Percentiles rank a stretch among this genome's conserved stretches.
These are phyloP conservation scores for Musa acuminata DNA, from an alignment of 176 grass and related monocot species.

Conservation along the genomic window DNA sequence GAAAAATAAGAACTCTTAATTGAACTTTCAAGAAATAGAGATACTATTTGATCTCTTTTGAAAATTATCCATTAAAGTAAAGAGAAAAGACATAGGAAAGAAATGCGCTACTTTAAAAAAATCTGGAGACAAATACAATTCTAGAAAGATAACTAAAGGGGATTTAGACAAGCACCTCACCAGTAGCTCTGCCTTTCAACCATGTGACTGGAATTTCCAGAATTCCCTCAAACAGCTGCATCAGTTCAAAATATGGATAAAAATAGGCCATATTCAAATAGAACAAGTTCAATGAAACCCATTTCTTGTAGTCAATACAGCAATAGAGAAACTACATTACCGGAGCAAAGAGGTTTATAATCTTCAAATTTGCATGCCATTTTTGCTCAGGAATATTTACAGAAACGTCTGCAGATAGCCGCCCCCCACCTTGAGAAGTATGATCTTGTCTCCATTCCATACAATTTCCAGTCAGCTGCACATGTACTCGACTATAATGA, in stretches of 20 bases:
- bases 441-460: conserved; percentile 91
- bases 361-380: conserved; percentile 93
- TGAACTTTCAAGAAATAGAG: not conserved
- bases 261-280: not conserved
- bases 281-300: not conserved
- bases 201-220: conserved; percentile 78
- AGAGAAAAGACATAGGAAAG: not conserved
- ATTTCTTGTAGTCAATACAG: conserved; percentile 8
- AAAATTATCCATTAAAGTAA: too few species aligned
- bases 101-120: not conserved
- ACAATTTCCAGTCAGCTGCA: conserved; percentile 66
- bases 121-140: not conserved
- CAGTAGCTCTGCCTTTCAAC: conserved; percentile 89
- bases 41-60: not conserved
- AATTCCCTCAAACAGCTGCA: conserved; percentile 85
- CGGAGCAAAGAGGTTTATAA: conserved; percentile 74
- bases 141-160: not conserved
- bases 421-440: conserved; percentile 85
- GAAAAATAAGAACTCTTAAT: not conserved
- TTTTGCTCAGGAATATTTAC: conserved; percentile 84
- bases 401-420: conserved; percentile 87
- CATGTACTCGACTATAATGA: conserved; percentile 63
- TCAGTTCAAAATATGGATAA: not conserved
- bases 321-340: conserved; percentile 39
- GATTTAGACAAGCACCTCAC: conserved; percentile 79